phyloP scores from a whole-genome alignment of 805 yeast genomes.

The Monosporozyma servazzii region DNA sequence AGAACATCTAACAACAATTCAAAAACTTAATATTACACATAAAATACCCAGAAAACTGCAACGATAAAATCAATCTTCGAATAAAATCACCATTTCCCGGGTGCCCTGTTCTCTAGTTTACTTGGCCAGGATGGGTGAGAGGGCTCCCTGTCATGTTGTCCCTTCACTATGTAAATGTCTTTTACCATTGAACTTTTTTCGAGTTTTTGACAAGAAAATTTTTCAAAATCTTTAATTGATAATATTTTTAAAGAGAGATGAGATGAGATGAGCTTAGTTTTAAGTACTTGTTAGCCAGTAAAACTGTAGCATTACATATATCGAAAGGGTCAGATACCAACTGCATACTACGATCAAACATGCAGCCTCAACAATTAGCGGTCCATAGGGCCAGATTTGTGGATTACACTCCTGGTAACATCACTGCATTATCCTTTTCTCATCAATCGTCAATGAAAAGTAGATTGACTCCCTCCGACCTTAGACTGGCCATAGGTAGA shows the following conservation, averaged over 20 bases:
- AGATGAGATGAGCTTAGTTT: background rate
- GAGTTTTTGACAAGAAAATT: background rate
- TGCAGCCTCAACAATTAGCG: conserved; percentile 1
- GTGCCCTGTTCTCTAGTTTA: too few relatives aligned
- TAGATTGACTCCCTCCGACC: conserved; percentile 41
- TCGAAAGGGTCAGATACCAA: background rate
- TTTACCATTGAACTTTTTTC: background rate
- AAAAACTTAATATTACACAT: too few relatives aligned
- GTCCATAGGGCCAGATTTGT: conserved; percentile 87
- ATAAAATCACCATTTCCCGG: too few relatives aligned
- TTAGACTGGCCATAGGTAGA: conserved; percentile 83
- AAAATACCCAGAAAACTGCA: too few relatives aligned
- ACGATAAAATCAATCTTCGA: too few relatives aligned
- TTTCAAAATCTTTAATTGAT: background rate
- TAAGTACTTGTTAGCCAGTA: too few relatives aligned
- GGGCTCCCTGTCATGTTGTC: background rate
- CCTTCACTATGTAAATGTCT: background rate
- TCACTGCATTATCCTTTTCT: conserved; percentile 75
- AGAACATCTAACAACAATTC: too few relatives aligned
- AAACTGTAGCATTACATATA: too few relatives aligned
- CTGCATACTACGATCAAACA: background rate
- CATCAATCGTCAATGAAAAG: conserved; percentile 38
- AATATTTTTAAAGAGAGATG: conserved; percentile 1
- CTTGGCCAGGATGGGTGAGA: too few relatives aligned
- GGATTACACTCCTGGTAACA: conserved; percentile 76